These are phyloP conservation scores for Planoprotostelium fungivorum DNA, from an alignment of 78 protist species.

Conservation along the genomic window DNA sequence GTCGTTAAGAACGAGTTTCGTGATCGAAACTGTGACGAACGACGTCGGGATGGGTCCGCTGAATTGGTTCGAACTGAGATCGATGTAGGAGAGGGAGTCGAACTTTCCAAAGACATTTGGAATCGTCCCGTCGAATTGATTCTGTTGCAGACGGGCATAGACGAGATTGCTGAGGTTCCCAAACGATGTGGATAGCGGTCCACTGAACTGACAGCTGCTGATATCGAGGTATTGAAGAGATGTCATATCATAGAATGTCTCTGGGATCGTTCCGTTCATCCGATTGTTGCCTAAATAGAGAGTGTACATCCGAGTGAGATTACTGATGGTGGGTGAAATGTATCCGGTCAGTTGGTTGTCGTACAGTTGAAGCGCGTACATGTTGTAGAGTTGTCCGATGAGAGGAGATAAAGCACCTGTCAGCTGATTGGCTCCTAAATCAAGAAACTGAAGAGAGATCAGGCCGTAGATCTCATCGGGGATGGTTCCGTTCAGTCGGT, in stretches of 20 bases:
- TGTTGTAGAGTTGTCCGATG: too few relatives aligned
- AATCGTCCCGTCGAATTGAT: background rate
- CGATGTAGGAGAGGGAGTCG: background rate
- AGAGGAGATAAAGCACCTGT: too few relatives aligned
- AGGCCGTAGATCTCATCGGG: too few relatives aligned
- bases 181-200: background rate
- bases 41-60: background rate
- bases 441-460: too few relatives aligned
- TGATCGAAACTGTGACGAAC: background rate
- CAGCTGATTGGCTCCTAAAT: too few relatives aligned
- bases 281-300: too few relatives aligned
- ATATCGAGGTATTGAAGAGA: background rate
- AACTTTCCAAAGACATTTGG: background rate
- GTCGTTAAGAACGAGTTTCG: background rate
- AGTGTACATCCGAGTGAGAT: too few relatives aligned
- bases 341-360: constrained; percentile 52
- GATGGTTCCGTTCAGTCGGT: too few relatives aligned
- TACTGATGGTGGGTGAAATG: too few relatives aligned
- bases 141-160: background rate
- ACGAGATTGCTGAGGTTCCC: background rate
- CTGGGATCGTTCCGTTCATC: too few relatives aligned
- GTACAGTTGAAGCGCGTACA: background rate
- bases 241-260: too few relatives aligned
- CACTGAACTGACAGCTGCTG: background rate
- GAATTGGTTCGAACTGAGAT: background rate